Base-by-base conservation (phyloP, 192 early-diverging fungal genomes). In the Coemansia sp. region DNA sequence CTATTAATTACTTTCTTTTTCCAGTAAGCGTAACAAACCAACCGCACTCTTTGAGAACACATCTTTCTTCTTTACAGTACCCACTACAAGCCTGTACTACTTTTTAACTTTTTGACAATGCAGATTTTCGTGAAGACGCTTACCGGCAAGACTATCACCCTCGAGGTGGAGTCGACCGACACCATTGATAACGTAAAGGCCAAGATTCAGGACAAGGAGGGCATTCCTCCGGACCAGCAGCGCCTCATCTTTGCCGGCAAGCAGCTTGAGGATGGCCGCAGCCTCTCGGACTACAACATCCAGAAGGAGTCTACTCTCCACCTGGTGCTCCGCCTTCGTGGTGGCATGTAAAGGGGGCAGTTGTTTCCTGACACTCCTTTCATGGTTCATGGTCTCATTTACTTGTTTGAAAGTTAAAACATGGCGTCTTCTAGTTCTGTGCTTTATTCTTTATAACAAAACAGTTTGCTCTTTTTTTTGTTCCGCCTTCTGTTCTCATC, bases 221-320 rank as follows among this genome's bases (percentile, higher is more conserved):
- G 92, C 56, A 94, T 92, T 42, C 92, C 91, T 39, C 97, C 96
- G 71, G 97, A 99, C 85, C 96, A 99, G 86, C 96, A 98, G 87
- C 95, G 97, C 84, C 86, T 97, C 60, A 97, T 97, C 76, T 98
- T 98, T 73, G 97, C 95, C 74, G 95, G 96, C 77, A 99, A 99
- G 91, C 96, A 99, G 87, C 91, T 99, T 70, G 97, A 99, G 86
- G 97, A 99, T 80, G 95, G 92, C 74, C 93, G 95, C 74, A 90
- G 90, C 36, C 89, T 99, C 40, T 91, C 93, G 60, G 97, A 98
- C 89, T 98, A 99, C 88, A 99, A 99, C 92, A 99, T 99, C 85
- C 95, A 97, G 89, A 99, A 99, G 93, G 91, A 96, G 86, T 97
- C 95, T 41, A 98, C 96, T 71, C 89, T 96, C 43, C 94, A 96